Conservation (phyloP, 73 alveolate genomes). For the Paramecium primaurelia region DNA sequence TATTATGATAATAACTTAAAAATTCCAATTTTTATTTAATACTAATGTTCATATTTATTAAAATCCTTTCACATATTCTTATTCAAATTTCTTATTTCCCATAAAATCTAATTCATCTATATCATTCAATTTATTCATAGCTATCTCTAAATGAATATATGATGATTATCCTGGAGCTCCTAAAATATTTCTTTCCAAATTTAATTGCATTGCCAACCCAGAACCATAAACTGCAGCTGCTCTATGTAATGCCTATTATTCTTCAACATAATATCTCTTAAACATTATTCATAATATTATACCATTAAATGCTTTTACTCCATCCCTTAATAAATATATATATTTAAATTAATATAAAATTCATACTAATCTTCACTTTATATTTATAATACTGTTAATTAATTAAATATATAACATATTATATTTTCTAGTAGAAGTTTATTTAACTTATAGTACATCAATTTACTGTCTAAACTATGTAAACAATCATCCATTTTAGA, state of each 20-base stretch:
- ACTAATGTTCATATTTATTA: not conserved
- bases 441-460: not conserved
- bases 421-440: not conserved
- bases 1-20: not conserved
- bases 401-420: not conserved
- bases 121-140: conserved; percentile 35
- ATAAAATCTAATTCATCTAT: not conserved
- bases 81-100: not conserved
- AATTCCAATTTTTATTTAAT: not conserved
- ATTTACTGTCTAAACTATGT: not conserved
- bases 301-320: not conserved
- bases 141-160: conserved; percentile 25
- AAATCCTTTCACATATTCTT: not conserved
- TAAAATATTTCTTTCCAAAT: not conserved
- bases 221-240: conserved; percentile 45
- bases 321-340: not conserved
- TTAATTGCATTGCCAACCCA: conserved; percentile 9
- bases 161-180: not conserved
- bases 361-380: not conserved
- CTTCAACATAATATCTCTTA: not conserved
- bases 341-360: not conserved
- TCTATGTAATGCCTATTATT: not conserved
- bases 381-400: not conserved
- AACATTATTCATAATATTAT: not conserved
- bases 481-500: too few species aligned